Evolutionary conservation across 768 basidiomycete genomes (phyloP), one percentile per base, ranked within the genome.

Genomic region (Kockovaella imperatae): DNA sequence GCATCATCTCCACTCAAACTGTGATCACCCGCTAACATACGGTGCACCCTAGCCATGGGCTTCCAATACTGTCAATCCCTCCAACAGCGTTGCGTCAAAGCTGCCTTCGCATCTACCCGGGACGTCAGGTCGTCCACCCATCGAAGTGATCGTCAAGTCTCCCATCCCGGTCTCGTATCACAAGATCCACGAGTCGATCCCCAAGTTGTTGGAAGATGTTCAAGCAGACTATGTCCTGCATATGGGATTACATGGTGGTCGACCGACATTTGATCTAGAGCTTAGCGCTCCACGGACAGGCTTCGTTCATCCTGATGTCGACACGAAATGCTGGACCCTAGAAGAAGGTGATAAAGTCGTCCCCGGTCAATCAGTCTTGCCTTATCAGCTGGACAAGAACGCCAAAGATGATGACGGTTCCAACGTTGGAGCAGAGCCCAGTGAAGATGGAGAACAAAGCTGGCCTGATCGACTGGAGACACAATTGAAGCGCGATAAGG

Each of bases 71-170:
- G 18, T 45, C 43, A 35, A 35, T 35, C 43, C 35, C 49, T 36
- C 32, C 31, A 13, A 20, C 43, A 31, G 21, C 15, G 38, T 43
- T 18, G 29, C 38, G 6, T 25, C 25, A 21, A 10, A 7, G 5
- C 40, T 53, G 6, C 40, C 52, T 15, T 23, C 45, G 24, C 26
- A 10, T 26, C 6, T 25, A 13, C 20, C 23, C 11, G 40, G 40
- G 5, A 28, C 6, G 13, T 11, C 14, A 11, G 29, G 5, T 35
- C 32, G 14, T 8, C 32, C 26, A 20, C 36, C 14, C 36, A 23
- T 21, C 47, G 31, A 10, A 42, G 34, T 42, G 46, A 51, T 2
- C 56, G 45, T 24, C 56, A 45, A 42, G 34, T 50, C 30, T 26
- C 47, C 31, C 13, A n/a, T 32, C 31, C 32, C 3, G 5, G 31